Conservation (phyloP, 2,329 filamentous ascomycete species). For the Trichoderma aggressivum region DNA sequence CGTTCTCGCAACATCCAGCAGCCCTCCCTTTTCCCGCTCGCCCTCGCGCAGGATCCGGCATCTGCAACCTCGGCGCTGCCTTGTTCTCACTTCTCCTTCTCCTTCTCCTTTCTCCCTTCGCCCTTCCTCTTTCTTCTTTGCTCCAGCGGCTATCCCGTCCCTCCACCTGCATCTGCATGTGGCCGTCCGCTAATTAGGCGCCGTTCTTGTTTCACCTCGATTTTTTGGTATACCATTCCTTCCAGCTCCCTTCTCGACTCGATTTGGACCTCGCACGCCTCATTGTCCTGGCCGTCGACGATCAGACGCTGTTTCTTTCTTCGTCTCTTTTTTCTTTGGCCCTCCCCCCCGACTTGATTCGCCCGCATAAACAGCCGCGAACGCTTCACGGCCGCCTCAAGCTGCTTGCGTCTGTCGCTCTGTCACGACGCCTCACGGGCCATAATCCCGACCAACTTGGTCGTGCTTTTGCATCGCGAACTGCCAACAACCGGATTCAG, state of each 20-base stretch:
- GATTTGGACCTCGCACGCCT: constrained; percentile 19
- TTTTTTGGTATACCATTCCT: constrained; percentile 25
- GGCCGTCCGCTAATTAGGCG: constrained; percentile 27
- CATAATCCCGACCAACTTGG: constrained; percentile 20
- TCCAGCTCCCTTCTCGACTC: constrained; percentile 25
- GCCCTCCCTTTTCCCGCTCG: constrained; percentile 13
- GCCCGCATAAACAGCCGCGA: constrained; percentile 8
- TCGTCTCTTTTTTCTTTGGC: background rate
- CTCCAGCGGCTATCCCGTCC: constrained; percentile 22
- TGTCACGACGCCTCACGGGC: constrained; percentile 12
- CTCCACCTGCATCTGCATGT: constrained; percentile 26
- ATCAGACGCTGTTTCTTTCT: constrained; percentile 13
- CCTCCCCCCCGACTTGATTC: background rate
- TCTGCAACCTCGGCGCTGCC: constrained; percentile 20
- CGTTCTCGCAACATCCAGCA: constrained; percentile 12
- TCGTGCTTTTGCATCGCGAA: constrained; percentile 21
- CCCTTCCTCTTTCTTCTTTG: constrained; percentile 18
- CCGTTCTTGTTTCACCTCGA: constrained; percentile 32
- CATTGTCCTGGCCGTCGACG: constrained; percentile 19
- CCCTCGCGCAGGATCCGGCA: constrained; percentile 16
- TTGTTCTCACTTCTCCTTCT: constrained; percentile 12
- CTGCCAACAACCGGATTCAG: constrained; percentile 44
- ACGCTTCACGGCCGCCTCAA: background rate
- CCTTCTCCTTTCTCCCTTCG: constrained; percentile 20
- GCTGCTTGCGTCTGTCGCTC: constrained; percentile 2